phyloP scores from a whole-genome alignment of 2,329 filamentous ascomycete genomes.

The Exophiala phaeomuriformis region DNA sequence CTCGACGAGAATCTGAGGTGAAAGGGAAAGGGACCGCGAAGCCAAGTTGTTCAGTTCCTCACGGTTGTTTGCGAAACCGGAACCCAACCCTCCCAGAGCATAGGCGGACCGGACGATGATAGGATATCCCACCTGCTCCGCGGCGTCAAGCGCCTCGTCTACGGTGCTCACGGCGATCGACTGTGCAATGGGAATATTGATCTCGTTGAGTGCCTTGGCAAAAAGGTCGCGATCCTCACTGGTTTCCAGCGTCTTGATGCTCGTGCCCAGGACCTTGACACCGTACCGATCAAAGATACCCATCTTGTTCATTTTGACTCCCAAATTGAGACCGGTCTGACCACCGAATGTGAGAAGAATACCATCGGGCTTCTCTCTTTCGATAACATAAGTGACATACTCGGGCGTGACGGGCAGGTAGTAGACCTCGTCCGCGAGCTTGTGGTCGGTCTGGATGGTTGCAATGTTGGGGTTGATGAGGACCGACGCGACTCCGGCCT shows the following conservation, averaged over 20 bases:
- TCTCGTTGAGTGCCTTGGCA: constrained; percentile 90
- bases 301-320: constrained; percentile 94
- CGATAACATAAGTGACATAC: constrained; percentile 96
- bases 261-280: constrained; percentile 92
- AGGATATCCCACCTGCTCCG: constrained; percentile 81
- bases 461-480: constrained; percentile 98
- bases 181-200: constrained; percentile 93
- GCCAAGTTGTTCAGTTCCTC: constrained; percentile 92
- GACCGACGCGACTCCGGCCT: constrained; percentile 83
- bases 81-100: constrained; percentile 89
- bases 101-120: constrained; percentile 98
- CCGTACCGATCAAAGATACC: constrained; percentile 92
- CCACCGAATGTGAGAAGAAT: constrained; percentile 97
- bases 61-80: constrained; percentile 87
- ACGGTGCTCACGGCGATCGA: constrained; percentile 87
- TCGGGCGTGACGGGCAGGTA: constrained; percentile 96
- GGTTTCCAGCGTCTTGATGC: constrained; percentile 85
- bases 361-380: constrained; percentile 89
- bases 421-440: constrained; percentile 93
- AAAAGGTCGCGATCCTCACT: constrained; percentile 96
- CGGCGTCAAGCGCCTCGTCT: constrained; percentile 85
- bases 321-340: constrained; percentile 92
- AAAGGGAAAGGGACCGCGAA: constrained; percentile 83
- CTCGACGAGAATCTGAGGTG: constrained; percentile 94
- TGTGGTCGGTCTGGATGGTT: constrained; percentile 95